Conservation (phyloP, 352 stramenopile species). For the Blastocystis sp. region DNA sequence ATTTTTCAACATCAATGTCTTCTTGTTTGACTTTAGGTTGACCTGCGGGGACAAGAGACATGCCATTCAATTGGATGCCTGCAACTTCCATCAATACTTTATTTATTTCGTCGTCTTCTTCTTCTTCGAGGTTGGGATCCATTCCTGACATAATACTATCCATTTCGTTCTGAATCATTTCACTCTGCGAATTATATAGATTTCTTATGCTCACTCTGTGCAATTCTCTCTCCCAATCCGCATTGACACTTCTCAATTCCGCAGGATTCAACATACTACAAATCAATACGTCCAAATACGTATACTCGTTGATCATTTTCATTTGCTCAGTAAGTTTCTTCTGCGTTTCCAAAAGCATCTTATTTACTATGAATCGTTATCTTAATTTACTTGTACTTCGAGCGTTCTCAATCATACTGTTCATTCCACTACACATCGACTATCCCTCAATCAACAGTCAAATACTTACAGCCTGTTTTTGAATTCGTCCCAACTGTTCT, state of each 20-base stretch:
- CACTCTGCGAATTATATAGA: background rate
- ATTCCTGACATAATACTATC: background rate
- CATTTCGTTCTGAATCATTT: background rate
- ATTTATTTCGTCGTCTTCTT: constrained; percentile 54
- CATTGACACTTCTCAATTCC: background rate
- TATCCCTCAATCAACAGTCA: too few relatives aligned
- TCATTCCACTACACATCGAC: too few relatives aligned
- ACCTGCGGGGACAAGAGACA: background rate
- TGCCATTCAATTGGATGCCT: background rate
- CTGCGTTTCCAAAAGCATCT: background rate
- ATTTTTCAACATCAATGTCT: too few relatives aligned
- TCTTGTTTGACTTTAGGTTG: background rate
- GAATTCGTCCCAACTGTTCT: too few relatives aligned
- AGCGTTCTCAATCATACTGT: too few relatives aligned
- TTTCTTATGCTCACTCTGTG: background rate
- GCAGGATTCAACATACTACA: background rate
- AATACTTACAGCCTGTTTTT: too few relatives aligned
- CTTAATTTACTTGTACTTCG: too few relatives aligned
- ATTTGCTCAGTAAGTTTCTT: background rate
- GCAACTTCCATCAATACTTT: constrained; percentile 49
- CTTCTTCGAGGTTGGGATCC: constrained; percentile 31
- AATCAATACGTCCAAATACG: background rate
- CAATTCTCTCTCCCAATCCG: background rate
- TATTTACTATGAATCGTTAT: background rate
- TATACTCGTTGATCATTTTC: background rate